Evolutionary conservation across 2,329 filamentous ascomycete genomes (phyloP).

Genomic region (Emericellopsis atlantica): DNA sequence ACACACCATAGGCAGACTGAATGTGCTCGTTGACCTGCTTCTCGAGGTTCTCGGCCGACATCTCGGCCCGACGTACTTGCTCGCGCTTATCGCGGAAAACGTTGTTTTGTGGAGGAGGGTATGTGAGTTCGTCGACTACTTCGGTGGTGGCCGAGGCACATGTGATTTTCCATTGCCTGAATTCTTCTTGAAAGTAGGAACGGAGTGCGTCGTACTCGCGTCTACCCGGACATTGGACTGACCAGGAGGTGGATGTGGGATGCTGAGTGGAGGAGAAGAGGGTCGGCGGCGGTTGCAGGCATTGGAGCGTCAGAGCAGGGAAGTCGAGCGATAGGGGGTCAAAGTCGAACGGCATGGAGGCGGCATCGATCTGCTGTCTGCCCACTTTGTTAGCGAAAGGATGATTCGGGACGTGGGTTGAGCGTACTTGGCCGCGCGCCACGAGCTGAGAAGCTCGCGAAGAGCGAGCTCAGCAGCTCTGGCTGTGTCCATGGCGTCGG

Average conservation of each 20-base stretch:
- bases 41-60: constrained; percentile 46
- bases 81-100: constrained; percentile 28
- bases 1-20: constrained; percentile 64
- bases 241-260: constrained; percentile 68
- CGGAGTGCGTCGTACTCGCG: constrained; percentile 64
- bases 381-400: constrained; percentile 1
- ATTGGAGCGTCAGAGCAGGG: constrained; percentile 69
- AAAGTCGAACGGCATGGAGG: constrained; percentile 58
- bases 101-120: constrained; percentile 26
- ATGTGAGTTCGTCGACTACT: constrained; percentile 36
- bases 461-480: constrained; percentile 76
- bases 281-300: constrained; percentile 69
- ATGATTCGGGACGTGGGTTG: constrained; percentile 5
- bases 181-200: constrained; percentile 53
- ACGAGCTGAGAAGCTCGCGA: constrained; percentile 67
- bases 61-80: constrained; percentile 33
- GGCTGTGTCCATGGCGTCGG: constrained; percentile 66
- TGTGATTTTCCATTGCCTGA: constrained; percentile 49
- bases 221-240: constrained; percentile 60
- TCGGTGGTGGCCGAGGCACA: constrained; percentile 37
- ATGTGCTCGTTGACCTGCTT: constrained; percentile 63
- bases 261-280: constrained; percentile 74
- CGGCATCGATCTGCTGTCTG: constrained; percentile 42
- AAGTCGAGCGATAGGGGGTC: constrained; percentile 79
- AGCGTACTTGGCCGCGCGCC: constrained; percentile 72